A percentile compares a stretch with the other conserved stretches of the same genome.
Evolutionary conservation across 305 asterid species (phyloP).

Genomic region (Fraxinus ornus): DNA sequence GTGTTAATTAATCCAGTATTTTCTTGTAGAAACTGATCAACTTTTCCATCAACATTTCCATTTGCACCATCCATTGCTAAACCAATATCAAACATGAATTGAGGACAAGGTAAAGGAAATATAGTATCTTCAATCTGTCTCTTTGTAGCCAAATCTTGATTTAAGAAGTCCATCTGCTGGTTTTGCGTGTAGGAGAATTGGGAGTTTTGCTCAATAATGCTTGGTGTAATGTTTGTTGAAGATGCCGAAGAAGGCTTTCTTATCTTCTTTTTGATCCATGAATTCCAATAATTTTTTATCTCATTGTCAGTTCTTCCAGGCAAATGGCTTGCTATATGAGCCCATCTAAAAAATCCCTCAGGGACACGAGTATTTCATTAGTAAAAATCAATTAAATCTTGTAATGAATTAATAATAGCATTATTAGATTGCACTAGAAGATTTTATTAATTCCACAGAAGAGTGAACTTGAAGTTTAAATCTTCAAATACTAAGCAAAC

Average conservation of each 20-base stretch:
- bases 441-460: not conserved
- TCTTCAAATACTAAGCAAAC: not conserved
- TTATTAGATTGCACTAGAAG: not conserved
- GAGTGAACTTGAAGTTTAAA: conserved; percentile 5
- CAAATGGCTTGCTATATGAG: conserved; percentile 92
- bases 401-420: not conserved
- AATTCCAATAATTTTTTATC: conserved; percentile 90
- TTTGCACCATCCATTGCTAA: conserved; percentile 31
- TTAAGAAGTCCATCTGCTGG: conserved; percentile 37
- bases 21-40: conserved; percentile 41
- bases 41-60: not conserved
- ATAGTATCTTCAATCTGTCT: conserved; percentile 34
- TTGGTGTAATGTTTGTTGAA: conserved; percentile 27
- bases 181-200: conserved; percentile 34
- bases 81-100: conserved; percentile 60
- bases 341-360: conserved; percentile 55
- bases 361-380: not conserved
- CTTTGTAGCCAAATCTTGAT: conserved; percentile 44
- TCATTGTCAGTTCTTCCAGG: conserved; percentile 94
- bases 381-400: not conserved
- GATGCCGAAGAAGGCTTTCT: conserved; percentile 44
- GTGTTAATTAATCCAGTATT: not conserved
- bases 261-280: conserved; percentile 89
- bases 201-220: conserved; percentile 16
- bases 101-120: conserved; percentile 43